Percentiles rank a stretch among this genome's conserved stretches.
These are phyloP conservation scores for Cystobasidium tubakii DNA, from an alignment of 768 basidiomycete species.

Conservation along the genomic window DNA sequence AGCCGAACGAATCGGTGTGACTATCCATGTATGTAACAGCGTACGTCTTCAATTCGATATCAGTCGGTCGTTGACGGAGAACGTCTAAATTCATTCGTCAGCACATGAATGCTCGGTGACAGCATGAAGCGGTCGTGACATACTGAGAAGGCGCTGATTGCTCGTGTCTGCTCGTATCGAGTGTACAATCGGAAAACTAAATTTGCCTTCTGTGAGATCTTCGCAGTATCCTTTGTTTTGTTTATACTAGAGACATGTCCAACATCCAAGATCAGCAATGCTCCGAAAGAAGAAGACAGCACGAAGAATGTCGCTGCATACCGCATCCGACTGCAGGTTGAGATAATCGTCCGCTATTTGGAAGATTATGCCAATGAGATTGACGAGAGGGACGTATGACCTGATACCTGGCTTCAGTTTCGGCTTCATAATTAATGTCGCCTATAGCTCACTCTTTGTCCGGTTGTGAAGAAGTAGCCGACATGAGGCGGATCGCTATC, in stretches of 20 bases:
- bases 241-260: conserved; percentile 62
- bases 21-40: conserved; percentile 70
- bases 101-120: no score
- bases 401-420: conserved; percentile 51
- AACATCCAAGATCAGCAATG: background rate
- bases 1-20: conserved; percentile 76
- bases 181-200: conserved; percentile 92
- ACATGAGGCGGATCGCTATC: conserved; percentile 91
- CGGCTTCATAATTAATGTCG: background rate
- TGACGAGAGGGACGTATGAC: conserved; percentile 85
- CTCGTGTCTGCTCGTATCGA: conserved; percentile 70
- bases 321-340: conserved; percentile 83
- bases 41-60: conserved; percentile 71
- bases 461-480: conserved; percentile 56
- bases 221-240: conserved; percentile 72
- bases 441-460: background rate
- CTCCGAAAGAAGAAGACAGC: background rate
- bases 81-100: conserved; percentile 59
- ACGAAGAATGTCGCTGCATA: conserved; percentile 47
- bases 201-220: conserved; percentile 93
- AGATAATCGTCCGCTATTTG: conserved; percentile 97
- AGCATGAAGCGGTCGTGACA: conserved; percentile 45
- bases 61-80: conserved; percentile 77
- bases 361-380: conserved; percentile 87
- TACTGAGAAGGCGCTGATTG: conserved; percentile 78